Evolutionary conservation across 2,329 filamentous ascomycete species (phyloP).

Genomic region (Lojkania enalia): DNA sequence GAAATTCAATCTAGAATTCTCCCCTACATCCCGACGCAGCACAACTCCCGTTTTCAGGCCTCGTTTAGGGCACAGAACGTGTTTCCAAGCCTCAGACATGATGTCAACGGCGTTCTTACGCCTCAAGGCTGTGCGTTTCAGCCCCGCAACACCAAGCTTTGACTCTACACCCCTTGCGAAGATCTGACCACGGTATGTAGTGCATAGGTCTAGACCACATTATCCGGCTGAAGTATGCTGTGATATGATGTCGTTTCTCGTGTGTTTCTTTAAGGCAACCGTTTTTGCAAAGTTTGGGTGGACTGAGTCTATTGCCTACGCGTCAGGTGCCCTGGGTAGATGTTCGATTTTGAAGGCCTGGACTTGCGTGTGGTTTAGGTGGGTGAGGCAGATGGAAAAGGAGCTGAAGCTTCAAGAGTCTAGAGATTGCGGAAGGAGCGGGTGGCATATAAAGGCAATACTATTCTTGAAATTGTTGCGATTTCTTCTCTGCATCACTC

Average conservation of each 20-base stretch:
- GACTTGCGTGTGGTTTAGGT: background rate
- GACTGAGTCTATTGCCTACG: too few species aligned
- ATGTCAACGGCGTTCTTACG: slow-evolving; percentile 8
- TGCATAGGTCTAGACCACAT: background rate
- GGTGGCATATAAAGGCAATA: too few species aligned
- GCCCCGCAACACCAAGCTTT: slow-evolving; percentile 4
- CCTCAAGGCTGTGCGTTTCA: slow-evolving; percentile 9
- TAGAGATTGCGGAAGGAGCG: too few species aligned
- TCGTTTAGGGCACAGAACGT: slow-evolving; percentile 3
- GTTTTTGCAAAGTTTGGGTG: too few species aligned
- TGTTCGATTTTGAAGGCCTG: background rate
- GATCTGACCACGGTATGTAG: background rate
- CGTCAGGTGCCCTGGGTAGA: background rate
- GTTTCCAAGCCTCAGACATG: slow-evolving; percentile 4
- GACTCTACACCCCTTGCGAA: background rate
- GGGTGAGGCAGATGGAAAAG: background rate
- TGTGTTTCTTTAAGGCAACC: background rate
- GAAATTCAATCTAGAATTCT: too few species aligned
- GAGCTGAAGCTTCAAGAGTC: background rate
- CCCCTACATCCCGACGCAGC: too few species aligned
- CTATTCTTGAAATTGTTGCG: too few species aligned
- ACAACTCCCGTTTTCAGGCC: too few species aligned
- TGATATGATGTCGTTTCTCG: background rate
- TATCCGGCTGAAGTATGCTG: too few species aligned
- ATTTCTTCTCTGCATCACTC: too few species aligned